Evolutionary conservation across 345 rosid genomes (phyloP).

Genomic region (Rhodamnia argentea): DNA sequence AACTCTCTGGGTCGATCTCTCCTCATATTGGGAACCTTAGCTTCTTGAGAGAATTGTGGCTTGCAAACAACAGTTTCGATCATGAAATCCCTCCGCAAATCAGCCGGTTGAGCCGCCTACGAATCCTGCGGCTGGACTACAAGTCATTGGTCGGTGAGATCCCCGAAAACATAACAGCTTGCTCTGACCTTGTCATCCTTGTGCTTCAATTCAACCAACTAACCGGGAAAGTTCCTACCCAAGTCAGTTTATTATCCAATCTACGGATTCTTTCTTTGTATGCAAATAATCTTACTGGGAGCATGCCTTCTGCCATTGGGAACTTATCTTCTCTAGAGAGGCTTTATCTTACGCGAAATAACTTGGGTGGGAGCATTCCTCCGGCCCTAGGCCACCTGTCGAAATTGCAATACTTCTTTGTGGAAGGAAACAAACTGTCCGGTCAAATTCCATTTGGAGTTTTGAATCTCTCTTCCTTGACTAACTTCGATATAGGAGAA

Average conservation of each 20-base stretch:
- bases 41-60: background rate
- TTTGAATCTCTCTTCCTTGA: background rate
- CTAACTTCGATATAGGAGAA: fast-evolving
- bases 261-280: fast-evolving
- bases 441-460: background rate
- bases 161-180: background rate
- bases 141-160: background rate
- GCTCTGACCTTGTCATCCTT: background rate
- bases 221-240: background rate
- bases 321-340: background rate
- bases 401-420: background rate
- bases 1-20: background rate
- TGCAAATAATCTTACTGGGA: background rate
- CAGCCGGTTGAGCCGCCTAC: background rate
- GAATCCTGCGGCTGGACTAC: fast-evolving
- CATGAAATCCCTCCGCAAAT: background rate
- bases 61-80: background rate
- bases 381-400: background rate
- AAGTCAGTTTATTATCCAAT: background rate
- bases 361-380: background rate
- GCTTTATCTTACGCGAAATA: background rate
- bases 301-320: background rate
- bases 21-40: background rate
- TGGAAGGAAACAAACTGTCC: background rate
- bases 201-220: fast-evolving